These are phyloP conservation scores for Candida ovalis DNA, from an alignment of 805 yeast genomes.

Conservation along the genomic window DNA sequence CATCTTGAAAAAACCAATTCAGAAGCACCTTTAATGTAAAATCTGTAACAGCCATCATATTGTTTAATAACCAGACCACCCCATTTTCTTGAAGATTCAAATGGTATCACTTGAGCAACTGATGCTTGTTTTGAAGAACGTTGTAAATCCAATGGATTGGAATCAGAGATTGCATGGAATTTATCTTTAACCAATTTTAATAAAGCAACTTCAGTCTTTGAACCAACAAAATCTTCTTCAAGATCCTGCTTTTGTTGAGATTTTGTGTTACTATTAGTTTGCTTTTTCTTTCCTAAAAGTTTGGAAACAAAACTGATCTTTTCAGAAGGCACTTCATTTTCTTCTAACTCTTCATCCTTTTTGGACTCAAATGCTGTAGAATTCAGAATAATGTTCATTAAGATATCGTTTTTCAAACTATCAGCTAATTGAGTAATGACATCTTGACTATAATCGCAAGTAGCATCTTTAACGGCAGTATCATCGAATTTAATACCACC, in stretches of 20 bases:
- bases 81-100: slow-evolving; percentile 92
- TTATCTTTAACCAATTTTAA: slow-evolving; percentile 60
- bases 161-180: slow-evolving; percentile 42
- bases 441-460: background rate
- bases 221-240: slow-evolving; percentile 83
- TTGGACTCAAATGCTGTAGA: slow-evolving; percentile 86
- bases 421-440: slow-evolving; percentile 5
- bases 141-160: slow-evolving; percentile 39
- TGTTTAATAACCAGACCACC: slow-evolving; percentile 68
- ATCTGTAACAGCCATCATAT: slow-evolving; percentile 46
- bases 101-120: slow-evolving; percentile 75
- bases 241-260: slow-evolving; percentile 48
- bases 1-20: slow-evolving; percentile 74
- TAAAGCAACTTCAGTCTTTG: slow-evolving; percentile 92
- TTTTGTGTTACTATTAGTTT: background rate
- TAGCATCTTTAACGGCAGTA: slow-evolving; percentile 22
- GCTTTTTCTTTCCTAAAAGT: background rate
- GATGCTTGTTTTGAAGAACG: slow-evolving; percentile 37
- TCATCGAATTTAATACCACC: slow-evolving; percentile 60
- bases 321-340: slow-evolving; percentile 6
- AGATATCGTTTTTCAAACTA: slow-evolving; percentile 28
- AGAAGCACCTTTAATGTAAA: slow-evolving; percentile 90
- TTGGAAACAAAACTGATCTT: background rate
- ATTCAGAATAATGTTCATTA: slow-evolving; percentile 67
- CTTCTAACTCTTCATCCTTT: slow-evolving; percentile 18